Conservation (phyloP, 352 stramenopile genomes). For the Globisporangium splendens region DNA sequence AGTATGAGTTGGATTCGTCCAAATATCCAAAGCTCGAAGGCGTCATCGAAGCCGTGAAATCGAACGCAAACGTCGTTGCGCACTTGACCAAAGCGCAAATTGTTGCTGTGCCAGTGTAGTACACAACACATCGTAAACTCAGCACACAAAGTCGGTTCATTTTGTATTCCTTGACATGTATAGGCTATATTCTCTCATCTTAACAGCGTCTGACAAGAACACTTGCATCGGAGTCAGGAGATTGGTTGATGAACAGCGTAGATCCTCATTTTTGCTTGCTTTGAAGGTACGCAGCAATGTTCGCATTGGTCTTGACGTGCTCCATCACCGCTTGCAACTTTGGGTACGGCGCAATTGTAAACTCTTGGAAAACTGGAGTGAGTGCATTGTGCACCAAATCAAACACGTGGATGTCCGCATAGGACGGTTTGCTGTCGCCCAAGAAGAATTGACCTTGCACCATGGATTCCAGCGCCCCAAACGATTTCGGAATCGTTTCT, state of each 20-base stretch:
- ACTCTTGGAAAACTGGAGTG: neutral
- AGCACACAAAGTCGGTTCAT: too few relatives aligned
- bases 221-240: too few relatives aligned
- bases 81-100: slow-evolving; percentile 9
- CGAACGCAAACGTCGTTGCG: slow-evolving; percentile 18
- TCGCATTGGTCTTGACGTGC: slow-evolving; percentile 18
- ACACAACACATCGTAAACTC: too few relatives aligned
- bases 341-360: neutral
- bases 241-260: too few relatives aligned
- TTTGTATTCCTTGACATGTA: too few relatives aligned
- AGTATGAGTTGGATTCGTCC: slow-evolving; percentile 18
- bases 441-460: slow-evolving; percentile 24
- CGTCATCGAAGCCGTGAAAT: slow-evolving; percentile 16
- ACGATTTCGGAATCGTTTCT: slow-evolving; percentile 4
- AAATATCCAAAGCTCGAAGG: slow-evolving; percentile 24
- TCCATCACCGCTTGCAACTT: slow-evolving; percentile 19
- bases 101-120: too few relatives aligned
- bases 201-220: too few relatives aligned
- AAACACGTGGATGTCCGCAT: slow-evolving; percentile 38
- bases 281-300: slow-evolving; percentile 25
- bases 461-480: slow-evolving; percentile 38
- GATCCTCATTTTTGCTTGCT: too few relatives aligned
- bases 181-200: too few relatives aligned
- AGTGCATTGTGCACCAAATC: neutral
- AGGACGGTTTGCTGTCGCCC: slow-evolving; percentile 13